phyloP scores from a whole-genome alignment of 176 grass and related monocot species.

The Oropetium thomaeum region DNA sequence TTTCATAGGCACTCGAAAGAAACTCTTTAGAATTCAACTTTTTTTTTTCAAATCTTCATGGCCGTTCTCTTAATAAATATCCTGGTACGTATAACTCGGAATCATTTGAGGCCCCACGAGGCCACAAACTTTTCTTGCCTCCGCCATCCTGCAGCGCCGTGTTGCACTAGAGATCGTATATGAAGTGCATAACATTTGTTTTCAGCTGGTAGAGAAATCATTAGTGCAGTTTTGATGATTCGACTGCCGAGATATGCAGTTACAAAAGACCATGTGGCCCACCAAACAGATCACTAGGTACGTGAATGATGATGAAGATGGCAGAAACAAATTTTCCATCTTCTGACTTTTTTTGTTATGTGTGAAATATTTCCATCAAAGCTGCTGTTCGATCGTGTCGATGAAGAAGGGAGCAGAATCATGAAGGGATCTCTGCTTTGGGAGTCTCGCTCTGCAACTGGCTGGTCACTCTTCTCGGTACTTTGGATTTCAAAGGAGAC shows the following conservation, averaged over 20 bases:
- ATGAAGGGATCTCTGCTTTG: neutral
- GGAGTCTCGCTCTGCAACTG: neutral
- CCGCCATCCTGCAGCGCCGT: neutral
- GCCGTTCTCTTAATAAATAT: neutral
- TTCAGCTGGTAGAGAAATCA: neutral
- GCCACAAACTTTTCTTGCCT: neutral
- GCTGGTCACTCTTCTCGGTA: neutral
- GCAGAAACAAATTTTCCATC: neutral
- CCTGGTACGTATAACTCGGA: neutral
- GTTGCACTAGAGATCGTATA: neutral
- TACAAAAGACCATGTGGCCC: neutral
- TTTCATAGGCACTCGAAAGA: too few species aligned
- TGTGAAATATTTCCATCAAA: too few species aligned
- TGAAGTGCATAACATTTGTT: neutral
- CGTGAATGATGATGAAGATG: neutral
- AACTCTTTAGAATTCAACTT: too few species aligned
- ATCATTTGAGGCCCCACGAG: neutral
- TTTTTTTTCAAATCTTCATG: neutral
- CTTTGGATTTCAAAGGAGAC: neutral
- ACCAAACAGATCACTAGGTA: neutral
- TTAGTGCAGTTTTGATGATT: neutral
- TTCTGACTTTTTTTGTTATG: too few species aligned
- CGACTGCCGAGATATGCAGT: neutral
- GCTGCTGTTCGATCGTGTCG: too few species aligned
- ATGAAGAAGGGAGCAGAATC: slow-evolving; percentile 1